phyloP scores from a whole-genome alignment of 2,329 filamentous ascomycete species.

The Colletotrichum horii region DNA sequence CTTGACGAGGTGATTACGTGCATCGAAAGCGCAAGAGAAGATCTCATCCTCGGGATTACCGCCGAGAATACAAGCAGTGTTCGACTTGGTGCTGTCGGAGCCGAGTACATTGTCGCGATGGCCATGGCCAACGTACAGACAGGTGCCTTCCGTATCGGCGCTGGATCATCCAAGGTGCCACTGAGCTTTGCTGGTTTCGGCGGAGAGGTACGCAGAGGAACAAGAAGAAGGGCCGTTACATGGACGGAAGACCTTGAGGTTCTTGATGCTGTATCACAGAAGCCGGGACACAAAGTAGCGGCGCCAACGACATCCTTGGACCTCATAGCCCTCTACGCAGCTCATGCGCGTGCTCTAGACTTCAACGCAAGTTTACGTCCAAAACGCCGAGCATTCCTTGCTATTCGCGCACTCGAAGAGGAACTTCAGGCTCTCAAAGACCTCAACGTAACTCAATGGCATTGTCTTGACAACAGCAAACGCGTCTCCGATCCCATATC shows the following conservation, averaged over 20 bases:
- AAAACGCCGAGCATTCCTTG: not conserved
- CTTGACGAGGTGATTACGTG: too few species aligned
- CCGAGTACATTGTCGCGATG: not conserved
- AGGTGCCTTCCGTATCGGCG: not conserved
- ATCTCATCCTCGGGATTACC: not conserved
- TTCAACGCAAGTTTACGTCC: not conserved
- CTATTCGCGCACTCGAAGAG: not conserved
- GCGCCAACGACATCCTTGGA: not conserved
- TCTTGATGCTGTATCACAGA: accelerated
- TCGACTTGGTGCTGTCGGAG: not conserved
- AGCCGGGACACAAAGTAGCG: not conserved
- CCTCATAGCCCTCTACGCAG: not conserved
- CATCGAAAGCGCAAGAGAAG: not conserved
- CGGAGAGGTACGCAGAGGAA: not conserved
- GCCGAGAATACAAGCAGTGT: not conserved
- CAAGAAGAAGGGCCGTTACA: not conserved
- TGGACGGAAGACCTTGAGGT: not conserved
- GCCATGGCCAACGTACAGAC: not conserved
- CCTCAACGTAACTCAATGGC: not conserved
- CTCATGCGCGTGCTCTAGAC: not conserved
- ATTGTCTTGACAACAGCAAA: not conserved
- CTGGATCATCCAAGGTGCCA: not conserved
- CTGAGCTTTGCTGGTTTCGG: not conserved
- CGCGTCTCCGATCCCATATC: not conserved
- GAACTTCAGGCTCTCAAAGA: not conserved